These are phyloP conservation scores for Mycosphaerelloides madeirae DNA, from an alignment of 2,329 filamentous ascomycete species.

Conservation along the genomic window DNA sequence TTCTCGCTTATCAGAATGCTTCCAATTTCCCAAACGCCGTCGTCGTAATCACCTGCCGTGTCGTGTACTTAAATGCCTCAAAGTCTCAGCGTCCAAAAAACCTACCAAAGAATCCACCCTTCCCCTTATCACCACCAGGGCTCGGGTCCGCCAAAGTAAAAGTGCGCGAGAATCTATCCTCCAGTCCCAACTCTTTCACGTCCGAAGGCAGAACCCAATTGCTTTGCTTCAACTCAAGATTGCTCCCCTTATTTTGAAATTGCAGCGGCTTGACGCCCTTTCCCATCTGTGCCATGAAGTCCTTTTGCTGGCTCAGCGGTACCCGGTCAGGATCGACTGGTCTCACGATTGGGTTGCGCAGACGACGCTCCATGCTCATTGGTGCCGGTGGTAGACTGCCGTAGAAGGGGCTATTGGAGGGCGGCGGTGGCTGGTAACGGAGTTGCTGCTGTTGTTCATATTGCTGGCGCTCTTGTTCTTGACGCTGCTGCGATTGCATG, in stretches of 20 bases:
- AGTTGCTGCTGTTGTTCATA: constrained; percentile 18
- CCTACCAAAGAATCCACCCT: constrained; percentile 1
- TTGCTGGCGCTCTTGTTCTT: constrained; percentile 13
- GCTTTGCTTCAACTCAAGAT: constrained; percentile 19
- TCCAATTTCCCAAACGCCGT: too few species aligned
- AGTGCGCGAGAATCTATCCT: constrained; percentile 17
- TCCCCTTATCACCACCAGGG: constrained; percentile 1
- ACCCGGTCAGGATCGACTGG: constrained; percentile 31
- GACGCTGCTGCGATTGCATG: constrained; percentile 22
- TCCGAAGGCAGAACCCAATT: constrained; percentile 18
- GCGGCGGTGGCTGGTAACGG: constrained; percentile 28
- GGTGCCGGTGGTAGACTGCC: constrained; percentile 67
- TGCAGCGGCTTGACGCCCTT: constrained; percentile 21
- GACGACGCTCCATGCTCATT: constrained; percentile 57
- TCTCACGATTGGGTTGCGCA: constrained; percentile 51
- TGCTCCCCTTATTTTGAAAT: constrained; percentile 16
- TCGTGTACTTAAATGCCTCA: too few species aligned
- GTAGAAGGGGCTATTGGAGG: constrained; percentile 56
- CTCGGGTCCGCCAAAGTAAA: constrained; percentile 15
- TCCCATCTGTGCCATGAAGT: constrained; percentile 47
- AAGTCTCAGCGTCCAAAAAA: constrained; percentile 7
- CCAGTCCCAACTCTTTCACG: constrained; percentile 18
- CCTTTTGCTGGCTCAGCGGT: constrained; percentile 43
- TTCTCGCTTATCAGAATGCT: too few species aligned
- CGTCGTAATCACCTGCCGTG: too few species aligned